Conservation (phyloP, 2,329 filamentous ascomycete genomes). For the Beauveria bassiana region DNA sequence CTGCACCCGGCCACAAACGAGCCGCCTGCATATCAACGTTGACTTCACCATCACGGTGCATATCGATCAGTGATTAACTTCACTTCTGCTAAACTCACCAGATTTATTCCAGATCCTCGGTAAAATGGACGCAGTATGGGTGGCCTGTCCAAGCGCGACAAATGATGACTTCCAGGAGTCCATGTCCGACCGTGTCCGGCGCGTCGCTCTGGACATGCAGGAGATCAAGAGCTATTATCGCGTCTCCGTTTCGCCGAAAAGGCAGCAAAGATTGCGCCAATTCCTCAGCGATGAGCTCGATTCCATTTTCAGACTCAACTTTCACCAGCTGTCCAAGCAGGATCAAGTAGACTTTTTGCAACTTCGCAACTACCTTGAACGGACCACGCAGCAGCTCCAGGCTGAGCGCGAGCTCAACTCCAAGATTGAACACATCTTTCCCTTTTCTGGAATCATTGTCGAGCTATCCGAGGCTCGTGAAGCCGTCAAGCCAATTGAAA, state of each 20-base stretch:
- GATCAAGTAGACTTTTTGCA: slow-evolving; percentile 42
- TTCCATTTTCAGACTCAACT: slow-evolving; percentile 18
- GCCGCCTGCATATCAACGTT: background rate
- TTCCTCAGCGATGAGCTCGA: slow-evolving; percentile 37
- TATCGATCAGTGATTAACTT: background rate
- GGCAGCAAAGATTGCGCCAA: slow-evolving; percentile 29
- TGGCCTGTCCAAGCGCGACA: slow-evolving; percentile 11
- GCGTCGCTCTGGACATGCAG: slow-evolving; percentile 35
- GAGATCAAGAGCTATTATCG: slow-evolving; percentile 43
- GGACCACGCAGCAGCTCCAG: slow-evolving; percentile 28
- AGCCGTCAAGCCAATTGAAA: slow-evolving; percentile 33
- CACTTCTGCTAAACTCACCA: too few relatives aligned
- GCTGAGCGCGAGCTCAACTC: slow-evolving; percentile 30
- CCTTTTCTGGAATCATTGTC: slow-evolving; percentile 35
- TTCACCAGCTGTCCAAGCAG: slow-evolving; percentile 29
- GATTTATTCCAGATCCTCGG: background rate
- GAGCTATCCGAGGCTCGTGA: slow-evolving; percentile 41
- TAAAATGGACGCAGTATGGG: slow-evolving; percentile 16
- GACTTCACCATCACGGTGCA: background rate
- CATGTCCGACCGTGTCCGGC: slow-evolving; percentile 34
- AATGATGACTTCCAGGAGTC: slow-evolving; percentile 18
- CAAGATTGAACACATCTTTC: slow-evolving; percentile 32
- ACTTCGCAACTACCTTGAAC: slow-evolving; percentile 37
- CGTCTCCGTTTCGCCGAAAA: slow-evolving; percentile 34
- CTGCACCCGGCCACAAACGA: background rate